These are phyloP conservation scores for Talaromyces sp. DNA, from an alignment of 2,329 filamentous ascomycete species.

Conservation along the genomic window DNA sequence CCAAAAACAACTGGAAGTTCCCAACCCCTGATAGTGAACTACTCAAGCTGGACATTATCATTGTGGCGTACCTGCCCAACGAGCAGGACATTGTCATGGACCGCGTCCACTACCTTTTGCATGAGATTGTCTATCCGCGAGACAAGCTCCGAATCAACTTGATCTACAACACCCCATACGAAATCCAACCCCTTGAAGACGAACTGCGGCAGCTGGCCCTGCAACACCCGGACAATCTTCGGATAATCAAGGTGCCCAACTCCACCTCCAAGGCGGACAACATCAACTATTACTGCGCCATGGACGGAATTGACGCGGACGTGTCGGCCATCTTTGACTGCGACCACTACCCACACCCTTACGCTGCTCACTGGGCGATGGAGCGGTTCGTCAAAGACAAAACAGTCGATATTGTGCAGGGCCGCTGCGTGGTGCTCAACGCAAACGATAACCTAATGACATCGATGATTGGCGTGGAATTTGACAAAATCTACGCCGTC, in stretches of 20 bases:
- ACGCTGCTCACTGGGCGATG: conserved; percentile 45
- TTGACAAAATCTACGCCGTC: conserved; percentile 50
- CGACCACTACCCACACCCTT: conserved; percentile 48
- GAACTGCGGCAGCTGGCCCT: conserved; percentile 34
- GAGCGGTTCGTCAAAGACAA: conserved; percentile 41
- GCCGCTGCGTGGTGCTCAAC: conserved; percentile 47
- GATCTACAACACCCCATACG: conserved; percentile 45
- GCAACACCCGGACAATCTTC: conserved; percentile 33
- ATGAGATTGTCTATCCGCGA: conserved; percentile 43
- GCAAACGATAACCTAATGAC: conserved; percentile 40
- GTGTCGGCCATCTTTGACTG: conserved; percentile 47
- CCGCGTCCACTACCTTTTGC: conserved; percentile 42
- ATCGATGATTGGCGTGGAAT: conserved; percentile 46
- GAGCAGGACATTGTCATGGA: conserved; percentile 48
- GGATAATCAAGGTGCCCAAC: conserved; percentile 44
- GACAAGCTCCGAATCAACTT: conserved; percentile 45
- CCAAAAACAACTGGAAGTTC: conserved; percentile 37
- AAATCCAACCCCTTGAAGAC: conserved; percentile 43
- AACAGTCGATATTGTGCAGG: conserved; percentile 46
- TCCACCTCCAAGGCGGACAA: conserved; percentile 49
- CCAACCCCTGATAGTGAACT: conserved; percentile 38
- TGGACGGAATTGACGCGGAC: conserved; percentile 40
- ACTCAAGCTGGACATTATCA: conserved; percentile 42
- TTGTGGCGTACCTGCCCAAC: conserved; percentile 49
- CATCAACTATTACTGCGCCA: conserved; percentile 44